These are phyloP conservation scores for Ogataea trehalophila DNA, from an alignment of 805 yeast genomes.

Conservation along the genomic window DNA sequence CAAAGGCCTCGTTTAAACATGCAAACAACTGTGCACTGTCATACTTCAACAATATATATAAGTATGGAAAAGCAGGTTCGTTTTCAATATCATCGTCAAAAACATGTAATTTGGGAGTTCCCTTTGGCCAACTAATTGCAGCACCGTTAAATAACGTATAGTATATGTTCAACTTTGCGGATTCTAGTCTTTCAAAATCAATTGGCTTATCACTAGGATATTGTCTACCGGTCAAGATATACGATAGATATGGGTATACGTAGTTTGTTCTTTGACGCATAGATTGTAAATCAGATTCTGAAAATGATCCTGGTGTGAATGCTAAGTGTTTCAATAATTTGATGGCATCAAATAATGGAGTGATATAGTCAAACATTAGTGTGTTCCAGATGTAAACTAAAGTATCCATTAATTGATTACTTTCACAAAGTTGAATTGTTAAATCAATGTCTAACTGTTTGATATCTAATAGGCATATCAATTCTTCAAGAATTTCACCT, in stretches of 20 bases:
- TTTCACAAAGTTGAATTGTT: conserved; percentile 57
- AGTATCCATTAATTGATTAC: conserved; percentile 55
- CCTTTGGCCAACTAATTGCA: conserved; percentile 41
- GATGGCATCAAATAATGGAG: conserved; percentile 65
- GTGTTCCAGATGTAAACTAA: conserved; percentile 67
- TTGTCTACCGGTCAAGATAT: conserved; percentile 68
- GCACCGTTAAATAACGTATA: conserved; percentile 57
- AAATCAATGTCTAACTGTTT: conserved; percentile 71
- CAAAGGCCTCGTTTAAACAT: conserved; percentile 76
- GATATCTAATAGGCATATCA: conserved; percentile 67
- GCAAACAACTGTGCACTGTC: conserved; percentile 59
- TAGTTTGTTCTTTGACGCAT: conserved; percentile 23
- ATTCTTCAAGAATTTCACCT: conserved; percentile 53
- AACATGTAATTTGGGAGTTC: conserved; percentile 30
- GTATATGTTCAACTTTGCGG: conserved; percentile 50
- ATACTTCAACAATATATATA: conserved; percentile 49
- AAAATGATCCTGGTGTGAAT: conserved; percentile 4
- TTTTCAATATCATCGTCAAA: conserved; percentile 22
- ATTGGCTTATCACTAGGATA: conserved; percentile 67
- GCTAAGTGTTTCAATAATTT: conserved; percentile 23
- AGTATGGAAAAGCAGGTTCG: conserved; percentile 65
- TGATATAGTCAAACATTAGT: conserved; percentile 61
- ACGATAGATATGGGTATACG: conserved; percentile 60
- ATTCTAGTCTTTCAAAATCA: conserved; percentile 25
- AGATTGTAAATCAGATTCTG: conserved; percentile 7